Base-by-base conservation (phyloP, 176 grass and related monocot species). In the Eleusine coracana region DNA sequence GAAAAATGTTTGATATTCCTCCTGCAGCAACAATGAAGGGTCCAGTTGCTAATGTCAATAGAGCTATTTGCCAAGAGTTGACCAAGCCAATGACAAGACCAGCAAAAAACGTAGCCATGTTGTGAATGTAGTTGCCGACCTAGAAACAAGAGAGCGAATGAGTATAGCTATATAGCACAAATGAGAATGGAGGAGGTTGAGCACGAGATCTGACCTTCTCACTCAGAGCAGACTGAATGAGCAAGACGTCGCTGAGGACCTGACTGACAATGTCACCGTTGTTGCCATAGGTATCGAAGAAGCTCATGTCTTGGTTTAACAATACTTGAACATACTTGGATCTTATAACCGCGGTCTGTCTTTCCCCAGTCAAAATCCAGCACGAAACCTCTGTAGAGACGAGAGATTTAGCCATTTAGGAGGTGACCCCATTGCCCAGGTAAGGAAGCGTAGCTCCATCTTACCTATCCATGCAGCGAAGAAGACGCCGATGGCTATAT, bases 1-100 rank as follows among this genome's bases (percentile, higher is more conserved):
- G 93, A 90, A 99, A 99, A 82, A 99, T 99, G 62, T 99, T 99
- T 87, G 96, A 99, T 88, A 99, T 96, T 86, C 96, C 96, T 90
- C 96, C 96, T 91, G 96, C 96, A 13, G 93, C 96, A 80, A 99
- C 93, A 84, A 99, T 99, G 83, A 99, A 99, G 29, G 93, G 93
- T 45, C 96, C 96, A 80, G 93, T 99, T 31, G 91, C 96, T 75
- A 99, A 75, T 79, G 96, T 99, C 69, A 99, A 73, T 79, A 96
- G 83, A 61, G 93, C 93, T 85, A 99, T 93, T 84, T 99, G 93
- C 96, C 96, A 99, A 88, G 93, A 99, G 83, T 96, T 99, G 74
- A 96, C 42, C 81, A 99, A 84, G 85, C 93, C 96, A 90, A 99
- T 94, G 49, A 96, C 67, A 84, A 99, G 96, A 78, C 96, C 96